These are phyloP conservation scores for Polytrichum commune DNA, from an alignment of 225 moss, liverwort and hornwort species.

Conservation along the genomic window DNA sequence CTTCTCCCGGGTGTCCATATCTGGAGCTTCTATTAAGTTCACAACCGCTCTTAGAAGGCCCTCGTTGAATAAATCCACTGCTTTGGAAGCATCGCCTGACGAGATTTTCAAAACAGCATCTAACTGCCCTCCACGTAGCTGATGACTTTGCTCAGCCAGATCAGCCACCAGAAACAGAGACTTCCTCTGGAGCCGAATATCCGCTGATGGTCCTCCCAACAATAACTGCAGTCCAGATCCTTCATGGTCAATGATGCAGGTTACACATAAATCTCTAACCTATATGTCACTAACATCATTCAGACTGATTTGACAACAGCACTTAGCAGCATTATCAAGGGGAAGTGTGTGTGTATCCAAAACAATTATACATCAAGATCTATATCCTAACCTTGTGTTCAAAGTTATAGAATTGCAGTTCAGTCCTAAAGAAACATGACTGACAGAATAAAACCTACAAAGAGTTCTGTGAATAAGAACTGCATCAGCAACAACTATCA, in stretches of 20 bases:
- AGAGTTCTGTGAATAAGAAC: background rate
- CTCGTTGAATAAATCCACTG: conserved; percentile 55
- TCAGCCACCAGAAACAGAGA: conserved; percentile 75
- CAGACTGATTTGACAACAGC: background rate
- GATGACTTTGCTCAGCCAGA: conserved; percentile 74
- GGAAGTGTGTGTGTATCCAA: background rate
- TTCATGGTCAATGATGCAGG: background rate
- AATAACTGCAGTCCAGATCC: conserved; percentile 45
- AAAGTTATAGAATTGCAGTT: too few relatives aligned
- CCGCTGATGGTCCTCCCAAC: conserved; percentile 45
- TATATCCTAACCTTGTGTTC: too few relatives aligned
- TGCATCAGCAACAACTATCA: background rate
- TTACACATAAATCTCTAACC: too few relatives aligned
- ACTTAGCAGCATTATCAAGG: background rate
- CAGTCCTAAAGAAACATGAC: too few relatives aligned
- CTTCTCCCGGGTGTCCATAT: conserved; percentile 94
- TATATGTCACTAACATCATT: background rate
- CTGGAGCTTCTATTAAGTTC: conserved; percentile 58
- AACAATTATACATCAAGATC: too few relatives aligned
- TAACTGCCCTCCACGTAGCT: conserved; percentile 48
- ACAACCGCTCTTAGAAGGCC: conserved; percentile 73
- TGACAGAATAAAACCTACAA: background rate
- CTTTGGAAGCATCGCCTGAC: conserved; percentile 9
- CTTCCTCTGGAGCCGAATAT: conserved; percentile 70
- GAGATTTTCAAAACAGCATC: conserved; percentile 29